Evolutionary conservation across 202 grass and related monocot species (phyloP).

Genomic region (Cymbopogon flexuosus): DNA sequence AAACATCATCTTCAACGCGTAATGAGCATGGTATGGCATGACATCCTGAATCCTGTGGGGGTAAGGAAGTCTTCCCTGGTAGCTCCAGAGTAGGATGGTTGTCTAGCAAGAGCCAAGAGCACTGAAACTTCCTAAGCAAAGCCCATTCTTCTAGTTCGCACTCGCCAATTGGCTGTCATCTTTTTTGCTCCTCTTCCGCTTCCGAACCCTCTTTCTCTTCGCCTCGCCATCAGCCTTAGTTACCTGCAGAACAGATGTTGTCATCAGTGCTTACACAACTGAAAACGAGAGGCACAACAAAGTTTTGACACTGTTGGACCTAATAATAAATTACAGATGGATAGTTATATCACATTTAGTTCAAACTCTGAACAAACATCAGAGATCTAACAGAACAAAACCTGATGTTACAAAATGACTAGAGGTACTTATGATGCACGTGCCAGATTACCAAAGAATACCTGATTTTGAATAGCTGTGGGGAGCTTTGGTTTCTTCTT

Average conservation of each 20-base stretch:
- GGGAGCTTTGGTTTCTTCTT: constrained; percentile 66
- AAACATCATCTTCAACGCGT: not conserved
- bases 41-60: not conserved
- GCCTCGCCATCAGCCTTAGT: constrained; percentile 9
- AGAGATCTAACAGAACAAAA: not conserved
- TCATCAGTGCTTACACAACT: constrained; percentile 6
- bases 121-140: not conserved
- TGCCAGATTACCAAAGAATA: not conserved
- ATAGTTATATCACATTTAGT: too few species aligned
- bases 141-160: constrained; percentile 23
- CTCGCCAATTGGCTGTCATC: constrained; percentile 28
- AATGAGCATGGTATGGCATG: not conserved
- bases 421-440: not conserved
- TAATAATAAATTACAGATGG: not conserved
- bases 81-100: not conserved
- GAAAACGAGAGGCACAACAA: not conserved
- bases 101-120: not conserved
- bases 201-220: constrained; percentile 66
- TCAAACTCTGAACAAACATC: not conserved
- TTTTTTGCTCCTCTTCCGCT: constrained; percentile 46
- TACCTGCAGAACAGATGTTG: constrained; percentile 20
- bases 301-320: not conserved
- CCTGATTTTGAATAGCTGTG: constrained; percentile 41
- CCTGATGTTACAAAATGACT: not conserved
- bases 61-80: not conserved